Evolutionary conservation across 164 flowering plant genomes (phyloP), one percentile per base, ranked within the genome.

Genomic region (Warburgia ugandensis): DNA sequence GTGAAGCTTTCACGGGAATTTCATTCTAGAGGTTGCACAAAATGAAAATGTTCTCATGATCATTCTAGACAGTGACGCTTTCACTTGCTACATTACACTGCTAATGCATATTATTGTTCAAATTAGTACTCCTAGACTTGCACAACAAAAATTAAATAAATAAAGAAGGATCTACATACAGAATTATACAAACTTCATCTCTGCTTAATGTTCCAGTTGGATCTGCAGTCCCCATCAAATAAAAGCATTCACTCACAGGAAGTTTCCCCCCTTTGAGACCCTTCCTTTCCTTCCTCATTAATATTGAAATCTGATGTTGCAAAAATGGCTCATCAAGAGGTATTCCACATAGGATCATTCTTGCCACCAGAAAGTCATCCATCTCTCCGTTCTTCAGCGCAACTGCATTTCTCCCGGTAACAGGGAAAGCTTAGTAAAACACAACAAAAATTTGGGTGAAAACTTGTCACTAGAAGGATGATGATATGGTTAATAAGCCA

Each of bases 191-290:
- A 56, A 91, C 92, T 87, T 91, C 69, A 69, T 76, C 64, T 14
- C 56, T 33, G 3, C 69, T 52, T 13, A 87, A 70, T n/a, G 37
- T 33, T 39, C 82, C 79, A 35, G 94, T 85, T 10, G 98, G 98
- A 67, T 91, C 96, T 42, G 73, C 71, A 27, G 96, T 83, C 22
- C 98, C 96, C 92, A 87, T 87, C 53, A 91, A 36, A 65, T 79
- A 70, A 46, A 65, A 87, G 36, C 77, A 73, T 5, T 85, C 94
- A 45, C 61, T 51, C 5, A 81, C 48, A 26, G 77, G 86, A 45
- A 91, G 50, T 58, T 55, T 87, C 43, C 95, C 96, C 23, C 11
- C 70, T 70, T 52, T 73, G 2, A 91, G 76, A 23, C 62, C 68
- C 36, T 77, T 78, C 52, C 50, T 74, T 52, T 79, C 88, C 20